A percentile compares a stretch with the other conserved stretches of the same genome.
Evolutionary conservation across 768 basidiomycete species (phyloP).

Genomic region (Stropharia rugosoannulata): DNA sequence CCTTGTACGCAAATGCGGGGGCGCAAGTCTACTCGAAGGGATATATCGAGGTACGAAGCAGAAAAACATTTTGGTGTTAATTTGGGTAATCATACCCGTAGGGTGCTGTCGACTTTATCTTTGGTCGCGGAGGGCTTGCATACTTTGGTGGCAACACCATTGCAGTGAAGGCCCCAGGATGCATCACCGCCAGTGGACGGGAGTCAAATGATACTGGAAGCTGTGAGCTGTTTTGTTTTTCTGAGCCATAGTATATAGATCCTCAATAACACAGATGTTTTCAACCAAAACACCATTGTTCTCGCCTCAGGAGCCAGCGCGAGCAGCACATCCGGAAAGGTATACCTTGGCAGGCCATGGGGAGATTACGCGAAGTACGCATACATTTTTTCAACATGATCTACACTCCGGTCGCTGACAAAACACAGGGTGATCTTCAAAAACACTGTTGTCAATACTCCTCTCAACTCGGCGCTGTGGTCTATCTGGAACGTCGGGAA

Average conservation of each 20-base stretch:
- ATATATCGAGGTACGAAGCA: constrained; percentile 41
- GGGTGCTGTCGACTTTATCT: constrained; percentile 53
- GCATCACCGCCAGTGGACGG: constrained; percentile 49
- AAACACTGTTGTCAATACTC: constrained; percentile 39
- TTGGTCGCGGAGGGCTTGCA: constrained; percentile 41
- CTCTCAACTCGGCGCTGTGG: constrained; percentile 43
- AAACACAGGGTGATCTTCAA: constrained; percentile 45
- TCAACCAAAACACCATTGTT: constrained; percentile 43
- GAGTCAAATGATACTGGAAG: constrained; percentile 41
- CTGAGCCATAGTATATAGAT: background rate
- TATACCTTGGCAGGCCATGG: constrained; percentile 51
- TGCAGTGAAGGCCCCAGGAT: constrained; percentile 41
- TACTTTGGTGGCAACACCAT: constrained; percentile 53
- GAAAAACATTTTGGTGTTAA: too few species aligned
- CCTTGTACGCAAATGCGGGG: constrained; percentile 42
- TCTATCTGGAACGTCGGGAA: constrained; percentile 41
- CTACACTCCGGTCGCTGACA: background rate
- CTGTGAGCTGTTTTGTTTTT: constrained; percentile 30
- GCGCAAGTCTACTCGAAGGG: constrained; percentile 46
- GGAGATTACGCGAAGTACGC: constrained; percentile 44
- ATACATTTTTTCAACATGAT: background rate
- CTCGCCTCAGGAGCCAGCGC: constrained; percentile 38
- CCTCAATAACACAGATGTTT: constrained; percentile 30
- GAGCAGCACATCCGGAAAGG: constrained; percentile 31
- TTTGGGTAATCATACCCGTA: constrained; percentile 9